Evolutionary conservation across 805 yeast genomes (phyloP), one percentile per base, ranked within the genome.

Genomic region (Candida vaughaniae): DNA sequence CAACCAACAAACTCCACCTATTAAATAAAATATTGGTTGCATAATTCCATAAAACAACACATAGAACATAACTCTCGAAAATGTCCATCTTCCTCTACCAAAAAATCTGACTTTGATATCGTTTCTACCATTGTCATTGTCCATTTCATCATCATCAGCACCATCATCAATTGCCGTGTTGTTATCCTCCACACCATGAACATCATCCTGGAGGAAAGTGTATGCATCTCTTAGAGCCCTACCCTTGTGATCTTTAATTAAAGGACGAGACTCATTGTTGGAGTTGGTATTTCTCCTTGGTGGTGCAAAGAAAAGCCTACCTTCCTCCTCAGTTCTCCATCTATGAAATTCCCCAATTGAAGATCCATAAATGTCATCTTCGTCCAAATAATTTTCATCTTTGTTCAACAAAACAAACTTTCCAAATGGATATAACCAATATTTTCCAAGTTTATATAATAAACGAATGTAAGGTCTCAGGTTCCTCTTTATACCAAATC

Each of bases 11-110:
- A 80, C 31, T 1, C 76, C 47, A 5, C 84, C 73, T 5, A 88
- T 66, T 0, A 74, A 3, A 11, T 68, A 55, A 22, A 81, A 66
- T 2, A 85, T 52, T 1, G 98, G 98, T 42, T 80, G 83, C 18
- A 90, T 53, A 3, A 85, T 43, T 3, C 77, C 47, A 55, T 90
- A 88, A 57, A 80, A 90, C 47, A 77, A 75, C 2, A 80, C 2
- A 53, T 80, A 93, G 53, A 88, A 91, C 9, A 82, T 54, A 17
- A 91, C 72, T 45, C 98, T 72, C 1, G 96, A 96, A 14, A 80
- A 55, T 12, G 82, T 80, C 98, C 98, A 93, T 47, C 79, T 66
- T 25, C 98, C 98, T 57, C 98, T 73, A 23, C 98, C 98, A 57
- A 93, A 91, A 33, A 78, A 68, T 41, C 98, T 73, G 16, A 59